Conservation (phyloP, 1,139 yeast genomes). For the Suhomyces choctaworum region DNA sequence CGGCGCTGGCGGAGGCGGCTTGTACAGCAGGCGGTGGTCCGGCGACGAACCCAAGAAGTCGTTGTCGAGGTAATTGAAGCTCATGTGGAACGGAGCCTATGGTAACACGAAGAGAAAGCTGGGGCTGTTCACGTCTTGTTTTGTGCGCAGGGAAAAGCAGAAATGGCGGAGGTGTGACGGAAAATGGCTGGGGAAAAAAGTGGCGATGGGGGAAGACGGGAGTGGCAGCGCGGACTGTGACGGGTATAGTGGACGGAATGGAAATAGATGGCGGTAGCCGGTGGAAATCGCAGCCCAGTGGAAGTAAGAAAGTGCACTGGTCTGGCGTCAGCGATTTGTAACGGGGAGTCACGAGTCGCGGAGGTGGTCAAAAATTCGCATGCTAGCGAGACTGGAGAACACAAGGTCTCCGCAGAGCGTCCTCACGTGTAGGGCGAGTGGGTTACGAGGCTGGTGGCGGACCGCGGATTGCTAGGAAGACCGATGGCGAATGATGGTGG, state of each 20-base stretch:
- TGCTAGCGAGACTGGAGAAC: neutral
- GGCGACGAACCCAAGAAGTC: conserved; percentile 23
- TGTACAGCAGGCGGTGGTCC: conserved; percentile 3
- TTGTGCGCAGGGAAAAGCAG: neutral
- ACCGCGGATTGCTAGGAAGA: no score
- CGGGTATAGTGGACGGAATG: neutral
- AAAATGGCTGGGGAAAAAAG: neutral
- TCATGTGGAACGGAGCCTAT: conserved; percentile 23
- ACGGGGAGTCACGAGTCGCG: conserved; percentile 5
- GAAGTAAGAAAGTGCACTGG: no score
- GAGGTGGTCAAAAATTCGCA: conserved; percentile 3
- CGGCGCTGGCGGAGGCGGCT: conserved; percentile 5
- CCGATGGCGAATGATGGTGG: neutral
- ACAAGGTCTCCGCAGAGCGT: no score
- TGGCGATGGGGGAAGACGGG: neutral
- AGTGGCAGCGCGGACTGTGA: neutral
- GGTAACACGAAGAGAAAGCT: no score
- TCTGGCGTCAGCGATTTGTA: no score
- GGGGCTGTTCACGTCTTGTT: no score
- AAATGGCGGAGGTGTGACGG: neutral
- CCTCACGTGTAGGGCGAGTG: neutral
- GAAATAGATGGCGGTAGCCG: conserved; percentile 2
- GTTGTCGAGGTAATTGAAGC: conserved; percentile 43
- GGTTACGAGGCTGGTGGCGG: neutral
- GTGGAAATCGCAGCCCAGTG: no score